Conservation (phyloP, 2,329 filamentous ascomycete genomes). For the Thermothelomyces thermophilus region DNA sequence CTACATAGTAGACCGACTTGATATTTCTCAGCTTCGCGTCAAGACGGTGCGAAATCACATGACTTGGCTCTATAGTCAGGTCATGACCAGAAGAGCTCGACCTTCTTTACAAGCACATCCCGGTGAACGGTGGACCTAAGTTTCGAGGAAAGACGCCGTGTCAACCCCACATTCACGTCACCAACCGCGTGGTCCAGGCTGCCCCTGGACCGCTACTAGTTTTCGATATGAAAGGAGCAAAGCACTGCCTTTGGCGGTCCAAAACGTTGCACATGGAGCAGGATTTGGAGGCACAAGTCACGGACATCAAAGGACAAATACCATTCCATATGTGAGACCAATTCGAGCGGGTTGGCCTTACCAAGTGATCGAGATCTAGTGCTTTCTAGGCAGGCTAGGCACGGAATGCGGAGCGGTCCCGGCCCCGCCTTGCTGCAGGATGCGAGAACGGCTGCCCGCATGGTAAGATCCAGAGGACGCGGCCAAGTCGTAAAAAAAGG, state of each 20-base stretch:
- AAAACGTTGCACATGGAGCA: no score
- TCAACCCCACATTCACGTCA: not conserved
- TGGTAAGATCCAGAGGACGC: not conserved
- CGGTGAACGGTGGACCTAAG: not conserved
- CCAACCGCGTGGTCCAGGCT: not conserved
- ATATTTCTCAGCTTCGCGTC: not conserved
- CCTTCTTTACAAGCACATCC: not conserved
- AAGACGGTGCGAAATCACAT: not conserved
- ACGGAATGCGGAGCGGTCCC: constrained; percentile 14
- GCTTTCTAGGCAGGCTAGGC: constrained; percentile 11
- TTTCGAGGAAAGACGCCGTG: no score
- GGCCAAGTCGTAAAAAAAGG: not conserved
- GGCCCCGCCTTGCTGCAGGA: constrained; percentile 10
- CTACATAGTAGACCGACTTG: not conserved
- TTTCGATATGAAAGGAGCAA: not conserved
- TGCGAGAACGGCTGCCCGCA: constrained; percentile 1
- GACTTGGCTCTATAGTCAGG: not conserved
- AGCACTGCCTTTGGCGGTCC: not conserved
- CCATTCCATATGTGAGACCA: no score
- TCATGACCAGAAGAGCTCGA: not conserved
- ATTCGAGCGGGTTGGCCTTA: no score
- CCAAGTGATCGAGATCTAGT: no score
- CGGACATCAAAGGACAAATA: no score
- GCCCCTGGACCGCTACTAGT: not conserved
- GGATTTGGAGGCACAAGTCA: no score